phyloP scores from a whole-genome alignment of 2,329 filamentous ascomycete genomes.

The Aspergillus sp. region DNA sequence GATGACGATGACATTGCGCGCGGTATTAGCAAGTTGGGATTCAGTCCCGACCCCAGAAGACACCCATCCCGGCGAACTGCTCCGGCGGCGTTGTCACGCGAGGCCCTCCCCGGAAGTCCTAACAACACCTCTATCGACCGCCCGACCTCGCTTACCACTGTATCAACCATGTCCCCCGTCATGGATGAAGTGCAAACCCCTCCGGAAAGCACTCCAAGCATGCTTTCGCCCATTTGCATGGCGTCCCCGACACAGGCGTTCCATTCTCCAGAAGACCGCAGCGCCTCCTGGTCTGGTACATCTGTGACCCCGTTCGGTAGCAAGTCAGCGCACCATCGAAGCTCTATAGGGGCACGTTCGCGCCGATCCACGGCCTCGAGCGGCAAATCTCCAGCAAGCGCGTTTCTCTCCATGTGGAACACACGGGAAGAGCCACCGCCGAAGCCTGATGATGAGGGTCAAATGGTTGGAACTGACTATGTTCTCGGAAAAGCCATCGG shows the following conservation, averaged over 20 bases:
- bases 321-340: slow-evolving; percentile 38
- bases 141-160: slow-evolving; percentile 45
- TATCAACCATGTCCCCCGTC: slow-evolving; percentile 44
- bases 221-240: slow-evolving; percentile 38
- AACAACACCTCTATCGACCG: slow-evolving; percentile 34
- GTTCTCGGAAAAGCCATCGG: slow-evolving; percentile 67
- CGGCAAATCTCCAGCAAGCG: slow-evolving; percentile 59
- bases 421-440: slow-evolving; percentile 40
- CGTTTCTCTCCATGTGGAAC: slow-evolving; percentile 58
- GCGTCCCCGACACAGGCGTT: slow-evolving; percentile 39
- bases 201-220: slow-evolving; percentile 36
- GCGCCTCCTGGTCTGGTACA: slow-evolving; percentile 37
- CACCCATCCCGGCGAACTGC: slow-evolving; percentile 26
- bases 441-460: slow-evolving; percentile 66
- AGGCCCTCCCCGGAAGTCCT: slow-evolving; percentile 21
- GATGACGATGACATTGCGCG: slow-evolving; percentile 29
- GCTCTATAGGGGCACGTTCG: slow-evolving; percentile 37
- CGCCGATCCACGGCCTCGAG: slow-evolving; percentile 51
- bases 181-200: slow-evolving; percentile 44
- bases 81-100: slow-evolving; percentile 27
- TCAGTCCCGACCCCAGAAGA: slow-evolving; percentile 24
- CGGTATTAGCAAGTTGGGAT: slow-evolving; percentile 18
- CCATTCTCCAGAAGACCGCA: slow-evolving; percentile 41
- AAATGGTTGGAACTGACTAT: slow-evolving; percentile 66
- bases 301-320: slow-evolving; percentile 33